These are phyloP conservation scores for Oenanthe sinensis DNA, from an alignment of 129 eudicot genomes.

Conservation along the genomic window DNA sequence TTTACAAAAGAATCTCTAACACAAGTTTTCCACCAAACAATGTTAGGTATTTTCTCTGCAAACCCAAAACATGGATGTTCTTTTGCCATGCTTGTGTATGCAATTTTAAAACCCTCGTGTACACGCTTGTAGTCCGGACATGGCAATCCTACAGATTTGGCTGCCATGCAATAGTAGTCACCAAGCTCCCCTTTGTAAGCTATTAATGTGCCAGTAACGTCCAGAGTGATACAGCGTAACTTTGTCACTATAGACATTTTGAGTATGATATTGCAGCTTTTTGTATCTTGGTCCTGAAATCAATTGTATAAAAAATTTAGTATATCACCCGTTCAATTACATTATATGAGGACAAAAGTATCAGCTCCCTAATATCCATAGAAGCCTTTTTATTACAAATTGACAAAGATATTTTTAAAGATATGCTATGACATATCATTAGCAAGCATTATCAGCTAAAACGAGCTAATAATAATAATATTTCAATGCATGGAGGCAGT, in stretches of 20 bases:
- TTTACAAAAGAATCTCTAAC: conserved; percentile 72
- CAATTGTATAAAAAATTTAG: not conserved
- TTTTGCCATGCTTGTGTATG: conserved; percentile 83
- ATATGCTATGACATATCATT: not conserved
- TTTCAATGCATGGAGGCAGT: not conserved
- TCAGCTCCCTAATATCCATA: not conserved
- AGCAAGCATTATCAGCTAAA: not conserved
- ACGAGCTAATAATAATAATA: not conserved
- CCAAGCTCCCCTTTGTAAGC: conserved; percentile 99
- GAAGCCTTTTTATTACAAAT: not conserved
- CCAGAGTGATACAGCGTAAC: conserved; percentile 74
- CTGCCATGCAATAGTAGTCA: conserved; percentile 99
- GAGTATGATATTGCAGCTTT: not conserved
- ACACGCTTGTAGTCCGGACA: conserved; percentile 94
- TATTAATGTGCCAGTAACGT: conserved; percentile 91
- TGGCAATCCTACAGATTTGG: conserved; percentile 76
- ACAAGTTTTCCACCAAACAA: conserved; percentile 96
- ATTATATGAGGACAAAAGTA: conserved; percentile 2
- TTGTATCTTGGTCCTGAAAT: not conserved
- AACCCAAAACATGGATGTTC: conserved; percentile 89
- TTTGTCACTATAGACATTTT: conserved; percentile 60
- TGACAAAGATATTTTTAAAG: not conserved
- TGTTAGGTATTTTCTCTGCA: conserved; percentile 80
- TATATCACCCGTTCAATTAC: not conserved
- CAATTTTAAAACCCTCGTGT: conserved; percentile 90